A percentile compares a stretch with the other conserved stretches of the same genome.
Evolutionary conservation across 345 rosid genomes (phyloP).

Genomic region (Citrus sp.): DNA sequence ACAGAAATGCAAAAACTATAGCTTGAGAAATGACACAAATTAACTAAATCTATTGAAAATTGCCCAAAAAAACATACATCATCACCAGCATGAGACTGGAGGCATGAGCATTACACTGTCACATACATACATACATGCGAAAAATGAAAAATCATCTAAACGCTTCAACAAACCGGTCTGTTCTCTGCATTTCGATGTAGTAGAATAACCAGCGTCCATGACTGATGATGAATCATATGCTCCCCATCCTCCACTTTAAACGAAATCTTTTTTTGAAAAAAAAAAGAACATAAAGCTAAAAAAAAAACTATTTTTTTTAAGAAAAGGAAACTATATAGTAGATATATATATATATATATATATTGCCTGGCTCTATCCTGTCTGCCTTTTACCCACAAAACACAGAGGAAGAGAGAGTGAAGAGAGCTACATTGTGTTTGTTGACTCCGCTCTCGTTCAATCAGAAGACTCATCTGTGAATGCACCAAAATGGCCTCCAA

Average conservation of each 20-base stretch:
- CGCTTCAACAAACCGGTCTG: slow-evolving; percentile 17
- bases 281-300: not conserved
- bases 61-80: slow-evolving; percentile 11
- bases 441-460: not conserved
- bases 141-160: slow-evolving; percentile 17
- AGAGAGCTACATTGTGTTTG: slow-evolving; percentile 30
- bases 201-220: slow-evolving; percentile 17
- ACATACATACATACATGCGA: slow-evolving; percentile 17
- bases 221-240: slow-evolving; percentile 19
- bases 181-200: slow-evolving; percentile 17
- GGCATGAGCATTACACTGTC: slow-evolving; percentile 7
- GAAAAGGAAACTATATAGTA: slow-evolving; percentile 1
- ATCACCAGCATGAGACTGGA: slow-evolving; percentile 6
- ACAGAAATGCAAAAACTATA: not conserved
- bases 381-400: slow-evolving; percentile 44
- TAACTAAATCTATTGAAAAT: slow-evolving; percentile 11
- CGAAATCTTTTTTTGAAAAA: slow-evolving; percentile 4
- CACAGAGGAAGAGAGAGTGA: slow-evolving; percentile 20
- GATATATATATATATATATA: slow-evolving; percentile 8
- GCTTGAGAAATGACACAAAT: not conserved
- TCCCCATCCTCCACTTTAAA: slow-evolving; percentile 15
- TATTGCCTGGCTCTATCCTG: slow-evolving; percentile 65
- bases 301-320: not conserved
- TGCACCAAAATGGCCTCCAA: slow-evolving; percentile 34
- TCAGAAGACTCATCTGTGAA: slow-evolving; percentile 24